Evolutionary conservation across 805 yeast species (phyloP).

Genomic region (Yarrowia sp.): DNA sequence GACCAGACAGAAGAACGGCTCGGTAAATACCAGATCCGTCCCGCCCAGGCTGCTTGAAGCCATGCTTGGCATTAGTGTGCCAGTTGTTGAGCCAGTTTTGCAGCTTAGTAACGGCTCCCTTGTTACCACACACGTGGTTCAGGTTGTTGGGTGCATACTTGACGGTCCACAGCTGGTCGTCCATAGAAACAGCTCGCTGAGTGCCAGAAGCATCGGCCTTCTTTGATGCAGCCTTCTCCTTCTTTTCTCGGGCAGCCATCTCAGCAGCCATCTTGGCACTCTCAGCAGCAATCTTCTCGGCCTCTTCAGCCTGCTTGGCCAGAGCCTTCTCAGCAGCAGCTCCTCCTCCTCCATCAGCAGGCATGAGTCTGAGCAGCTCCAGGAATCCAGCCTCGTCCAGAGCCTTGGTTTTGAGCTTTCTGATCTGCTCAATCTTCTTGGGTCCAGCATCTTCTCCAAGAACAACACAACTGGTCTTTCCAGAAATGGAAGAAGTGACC

Average conservation of each 20-base stretch:
- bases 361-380: constrained; percentile 76
- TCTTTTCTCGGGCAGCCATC: constrained; percentile 52
- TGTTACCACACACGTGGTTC: constrained; percentile 89
- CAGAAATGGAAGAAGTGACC: constrained; percentile 80
- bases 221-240: constrained; percentile 43
- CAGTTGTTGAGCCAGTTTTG: constrained; percentile 79
- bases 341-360: constrained; percentile 91
- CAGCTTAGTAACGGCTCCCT: constrained; percentile 70
- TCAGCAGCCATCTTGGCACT: constrained; percentile 58
- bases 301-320: constrained; percentile 72
- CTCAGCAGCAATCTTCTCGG: constrained; percentile 60
- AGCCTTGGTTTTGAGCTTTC: constrained; percentile 74
- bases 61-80: constrained; percentile 63
- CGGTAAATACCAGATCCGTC: constrained; percentile 75
- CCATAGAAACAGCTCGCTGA: constrained; percentile 11
- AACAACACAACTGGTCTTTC: constrained; percentile 86
- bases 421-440: constrained; percentile 83
- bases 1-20: constrained; percentile 89
- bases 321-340: constrained; percentile 76
- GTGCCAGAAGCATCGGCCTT: constrained; percentile 34
- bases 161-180: constrained; percentile 74
- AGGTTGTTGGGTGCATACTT: constrained; percentile 85
- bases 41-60: constrained; percentile 59
- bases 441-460: constrained; percentile 98
- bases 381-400: constrained; percentile 87